Evolutionary conservation across 441 rosid genomes (phyloP), one percentile per base, ranked within the genome.

Genomic region (Gossypium davidsonii): DNA sequence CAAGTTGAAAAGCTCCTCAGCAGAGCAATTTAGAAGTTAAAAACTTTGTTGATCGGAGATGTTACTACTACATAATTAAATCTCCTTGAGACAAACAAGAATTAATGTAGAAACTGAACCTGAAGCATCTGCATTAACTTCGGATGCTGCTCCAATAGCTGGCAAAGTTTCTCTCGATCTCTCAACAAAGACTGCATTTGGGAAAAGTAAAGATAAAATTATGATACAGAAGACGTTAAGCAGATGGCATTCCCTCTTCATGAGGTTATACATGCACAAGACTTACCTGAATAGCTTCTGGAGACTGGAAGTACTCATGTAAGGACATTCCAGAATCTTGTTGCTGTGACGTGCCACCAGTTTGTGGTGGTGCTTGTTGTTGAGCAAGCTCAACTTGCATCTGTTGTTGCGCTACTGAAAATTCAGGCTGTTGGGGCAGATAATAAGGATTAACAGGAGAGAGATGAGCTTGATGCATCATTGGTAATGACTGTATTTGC

Each of bases 121-220:
- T 95, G 98, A 79, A 93, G 97, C 99, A 95, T 91, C 87, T 91
- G 95, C 97, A 93, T 90, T 76, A 95, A 55, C 77, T 90, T 95
- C 14, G 99, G 99, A 80, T 95, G 90, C 78, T 90, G 94, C 87
- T 93, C 97, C 90, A 95, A 75, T 78, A 95, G 94, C 83, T 95
- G 91, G 87, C 97, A 91, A 17, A 93, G 95, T 84, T 93, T 91
- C 48, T 95, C 95, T 34, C 90, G 87, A 85, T 95, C 92, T 57
- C 91, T 89, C 82, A 95, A 79, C 62, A 95, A 81, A 78, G 97
- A 79, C 99, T 93, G 92, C 81, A 75, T 79, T 11, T 26, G 77
- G 77, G 55, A 73, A 68, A 67, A 25, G 71, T n/a, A 75, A 67
- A 28, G 66, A 72, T 44, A 4, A 58, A 23, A 73, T 71, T 67